A percentile compares a stretch with the other conserved stretches of the same genome.
These are phyloP conservation scores for Pseudofabraea citricarpa DNA, from an alignment of 2,329 filamentous ascomycete genomes.

Conservation along the genomic window DNA sequence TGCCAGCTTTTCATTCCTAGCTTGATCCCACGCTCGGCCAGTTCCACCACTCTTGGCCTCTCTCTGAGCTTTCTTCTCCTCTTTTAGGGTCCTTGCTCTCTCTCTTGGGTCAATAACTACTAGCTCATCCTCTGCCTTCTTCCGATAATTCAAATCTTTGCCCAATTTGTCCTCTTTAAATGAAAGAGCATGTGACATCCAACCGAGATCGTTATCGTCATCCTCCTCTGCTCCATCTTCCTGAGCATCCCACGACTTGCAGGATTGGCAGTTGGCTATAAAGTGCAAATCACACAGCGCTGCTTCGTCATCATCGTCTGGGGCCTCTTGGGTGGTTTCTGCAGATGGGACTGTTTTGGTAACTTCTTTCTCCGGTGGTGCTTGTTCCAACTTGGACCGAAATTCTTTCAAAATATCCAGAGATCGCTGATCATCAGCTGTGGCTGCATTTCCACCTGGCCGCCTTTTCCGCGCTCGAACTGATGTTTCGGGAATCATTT, in stretches of 20 bases:
- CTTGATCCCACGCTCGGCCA: conserved; percentile 55
- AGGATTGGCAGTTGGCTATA: conserved; percentile 91
- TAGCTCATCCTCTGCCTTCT: conserved; percentile 84
- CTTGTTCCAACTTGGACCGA: conserved; percentile 66
- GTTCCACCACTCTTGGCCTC: conserved; percentile 45
- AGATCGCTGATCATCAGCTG: conserved; percentile 56
- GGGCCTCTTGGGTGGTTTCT: conserved; percentile 14
- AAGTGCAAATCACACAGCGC: conserved; percentile 90
- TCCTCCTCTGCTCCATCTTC: conserved; percentile 44
- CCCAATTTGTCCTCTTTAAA: conserved; percentile 88
- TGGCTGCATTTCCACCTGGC: conserved; percentile 47
- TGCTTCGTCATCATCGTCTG: conserved; percentile 59
- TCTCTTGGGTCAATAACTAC: conserved; percentile 91
- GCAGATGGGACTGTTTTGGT: conserved; percentile 16
- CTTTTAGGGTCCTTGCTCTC: conserved; percentile 68
- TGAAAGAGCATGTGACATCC: conserved; percentile 81
- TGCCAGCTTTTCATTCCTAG: conserved; percentile 52
- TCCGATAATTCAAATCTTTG: conserved; percentile 85
- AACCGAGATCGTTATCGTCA: conserved; percentile 61
- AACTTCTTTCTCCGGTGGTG: conserved; percentile 34
- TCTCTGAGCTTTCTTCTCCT: conserved; percentile 56
- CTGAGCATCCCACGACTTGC: conserved; percentile 69
- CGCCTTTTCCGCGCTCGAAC: conserved; percentile 67
- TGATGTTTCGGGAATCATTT: conserved; percentile 69
- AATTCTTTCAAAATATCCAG: conserved; percentile 75